Base-by-base conservation (phyloP, 1,139 yeast genomes). In the Magnusiomyces clavatus region DNA sequence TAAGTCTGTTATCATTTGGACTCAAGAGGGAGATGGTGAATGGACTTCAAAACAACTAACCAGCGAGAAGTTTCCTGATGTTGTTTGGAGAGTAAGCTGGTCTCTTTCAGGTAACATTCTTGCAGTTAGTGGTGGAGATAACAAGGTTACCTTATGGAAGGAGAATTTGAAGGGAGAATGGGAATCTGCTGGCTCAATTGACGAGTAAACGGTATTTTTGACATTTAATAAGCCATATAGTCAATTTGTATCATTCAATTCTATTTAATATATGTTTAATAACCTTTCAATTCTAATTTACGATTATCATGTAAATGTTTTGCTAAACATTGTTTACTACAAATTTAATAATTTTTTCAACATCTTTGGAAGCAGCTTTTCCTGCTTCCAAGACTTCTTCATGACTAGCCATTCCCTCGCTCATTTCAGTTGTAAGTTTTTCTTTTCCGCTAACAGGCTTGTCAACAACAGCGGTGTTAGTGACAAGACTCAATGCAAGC, bases 1-100 rank as follows among this genome's bases (percentile, higher is more conserved):
- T 69, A 83, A 89, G 66, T 86, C 95, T 1, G 97, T 94, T 53
- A 77, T 89, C 58, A 86, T 92, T 66, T 92, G 98, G 98, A 83
- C 96, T 24, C 83, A 81, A 64, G 90, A 84, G 58, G 78, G 75
- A 52, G 73, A 72, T 54, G 86, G 83, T 2, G 75, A 76, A 55
- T 94, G 98, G 99, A 82, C 82, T 68, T 86, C 85, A 68, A 63
- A 63, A 56, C 72, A 77, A 46, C 77, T 94, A 65, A 81, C 83
- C 50, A 78, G 78, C 38, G 96, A 87, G 49, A 84, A 82, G 65
- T 92, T 92, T 76, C 94, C 96, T 16, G 98, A 92, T 65, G 97
- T 90, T 38, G 88, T 95, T 61, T 94, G 98, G 98, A 83, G 97
- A 69, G 95, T 95, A 53, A 85, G 95, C 60, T 92, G 98, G 98